Evolutionary conservation across 2,329 filamentous ascomycete species (phyloP).

Genomic region (Sordariomycetes sp.): DNA sequence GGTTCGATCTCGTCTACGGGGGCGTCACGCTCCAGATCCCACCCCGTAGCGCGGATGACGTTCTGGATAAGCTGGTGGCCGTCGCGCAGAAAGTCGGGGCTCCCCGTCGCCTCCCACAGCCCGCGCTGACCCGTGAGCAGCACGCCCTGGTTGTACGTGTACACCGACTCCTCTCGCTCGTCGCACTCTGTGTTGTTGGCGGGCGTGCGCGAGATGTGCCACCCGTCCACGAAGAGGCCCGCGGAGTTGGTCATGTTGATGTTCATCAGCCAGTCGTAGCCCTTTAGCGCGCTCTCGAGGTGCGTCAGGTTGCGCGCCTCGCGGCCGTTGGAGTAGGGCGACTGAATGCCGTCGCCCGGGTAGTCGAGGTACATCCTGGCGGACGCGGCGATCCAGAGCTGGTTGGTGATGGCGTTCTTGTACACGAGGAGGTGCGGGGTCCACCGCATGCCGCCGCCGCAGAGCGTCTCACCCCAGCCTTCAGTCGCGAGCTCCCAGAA

Average conservation of each 20-base stretch:
- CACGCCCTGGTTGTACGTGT: slow-evolving; percentile 93
- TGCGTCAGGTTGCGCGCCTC: slow-evolving; percentile 42
- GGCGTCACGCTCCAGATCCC: slow-evolving; percentile 32
- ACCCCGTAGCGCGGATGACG: slow-evolving; percentile 70
- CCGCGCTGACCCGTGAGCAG: slow-evolving; percentile 69
- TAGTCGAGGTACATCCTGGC: slow-evolving; percentile 84
- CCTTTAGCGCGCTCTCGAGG: slow-evolving; percentile 59
- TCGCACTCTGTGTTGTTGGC: slow-evolving; percentile 52
- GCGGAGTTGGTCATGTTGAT: slow-evolving; percentile 69
- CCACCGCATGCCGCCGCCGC: slow-evolving; percentile 84
- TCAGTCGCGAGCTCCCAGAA: slow-evolving; percentile 72
- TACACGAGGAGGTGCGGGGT: slow-evolving; percentile 69
- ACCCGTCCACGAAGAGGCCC: slow-evolving; percentile 77
- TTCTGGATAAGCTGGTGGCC: slow-evolving; percentile 65
- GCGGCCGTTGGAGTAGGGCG: slow-evolving; percentile 39
- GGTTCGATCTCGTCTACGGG: slow-evolving; percentile 26
- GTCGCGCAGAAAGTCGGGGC: slow-evolving; percentile 58
- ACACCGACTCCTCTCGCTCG: slow-evolving; percentile 73
- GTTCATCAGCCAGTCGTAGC: slow-evolving; percentile 65
- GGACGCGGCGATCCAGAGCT: slow-evolving; percentile 76
- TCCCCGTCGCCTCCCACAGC: slow-evolving; percentile 66
- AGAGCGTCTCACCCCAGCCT: slow-evolving; percentile 74
- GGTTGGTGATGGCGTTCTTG: slow-evolving; percentile 94
- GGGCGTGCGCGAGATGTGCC: slow-evolving; percentile 46
- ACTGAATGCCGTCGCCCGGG: slow-evolving; percentile 63